These are phyloP conservation scores for Moniliophthora roreri DNA, from an alignment of 1,284 basidiomycete species.

Conservation along the genomic window DNA sequence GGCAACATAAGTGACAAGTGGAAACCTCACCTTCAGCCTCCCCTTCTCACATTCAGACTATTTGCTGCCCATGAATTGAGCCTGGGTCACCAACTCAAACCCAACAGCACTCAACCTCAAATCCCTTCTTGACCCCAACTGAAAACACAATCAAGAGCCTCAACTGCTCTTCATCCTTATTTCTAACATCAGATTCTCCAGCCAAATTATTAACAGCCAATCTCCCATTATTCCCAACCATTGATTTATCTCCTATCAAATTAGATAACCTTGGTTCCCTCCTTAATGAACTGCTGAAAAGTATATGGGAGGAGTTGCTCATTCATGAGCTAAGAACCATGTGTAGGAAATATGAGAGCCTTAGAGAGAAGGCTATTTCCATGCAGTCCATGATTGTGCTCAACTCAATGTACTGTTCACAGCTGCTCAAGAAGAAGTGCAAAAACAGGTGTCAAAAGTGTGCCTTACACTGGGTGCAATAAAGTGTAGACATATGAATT, in stretches of 20 bases:
- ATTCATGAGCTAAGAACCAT: background rate
- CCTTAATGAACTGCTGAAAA: background rate
- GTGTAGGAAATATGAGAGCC: background rate
- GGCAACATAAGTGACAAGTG: background rate
- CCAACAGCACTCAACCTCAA: background rate
- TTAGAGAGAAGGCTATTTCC: background rate
- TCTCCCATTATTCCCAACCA: background rate
- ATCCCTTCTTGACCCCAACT: background rate
- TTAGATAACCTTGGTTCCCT: background rate
- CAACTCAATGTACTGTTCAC: conserved; percentile 15
- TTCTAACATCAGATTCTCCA: background rate
- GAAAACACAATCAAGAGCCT: background rate
- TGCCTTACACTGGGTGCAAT: too few relatives aligned
- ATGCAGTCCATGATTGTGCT: conserved; percentile 17
- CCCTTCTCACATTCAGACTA: background rate
- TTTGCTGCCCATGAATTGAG: background rate
- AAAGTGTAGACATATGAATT: too few relatives aligned
- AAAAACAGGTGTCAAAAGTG: conserved; percentile 7
- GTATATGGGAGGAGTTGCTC: background rate
- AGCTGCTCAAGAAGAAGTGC: conserved; percentile 22
- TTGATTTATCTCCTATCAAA: background rate
- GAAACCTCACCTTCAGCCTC: background rate
- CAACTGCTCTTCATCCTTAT: background rate
- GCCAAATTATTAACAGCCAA: background rate
- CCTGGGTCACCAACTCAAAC: background rate